Conservation (phyloP, 1,284 basidiomycete genomes). For the Inonotus obliquus region DNA sequence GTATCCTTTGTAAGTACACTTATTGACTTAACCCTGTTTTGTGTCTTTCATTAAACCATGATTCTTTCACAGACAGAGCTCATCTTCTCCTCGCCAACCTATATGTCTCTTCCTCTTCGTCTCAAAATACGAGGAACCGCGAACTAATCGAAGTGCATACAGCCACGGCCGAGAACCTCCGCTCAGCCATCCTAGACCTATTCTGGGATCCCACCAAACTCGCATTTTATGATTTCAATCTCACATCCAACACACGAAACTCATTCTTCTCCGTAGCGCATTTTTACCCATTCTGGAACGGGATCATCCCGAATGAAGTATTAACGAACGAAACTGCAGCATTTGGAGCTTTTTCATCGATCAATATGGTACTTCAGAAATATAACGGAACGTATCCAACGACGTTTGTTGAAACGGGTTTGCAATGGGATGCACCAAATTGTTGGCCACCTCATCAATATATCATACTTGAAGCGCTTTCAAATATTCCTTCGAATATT, state of each 20-base stretch:
- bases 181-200: constrained; percentile 76
- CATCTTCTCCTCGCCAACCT: constrained; percentile 60
- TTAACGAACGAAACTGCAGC: constrained; percentile 53
- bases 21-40: background rate
- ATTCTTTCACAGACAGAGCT: constrained; percentile 49
- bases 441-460: constrained; percentile 87
- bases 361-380: constrained; percentile 74
- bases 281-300: constrained; percentile 86
- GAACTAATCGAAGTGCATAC: constrained; percentile 45
- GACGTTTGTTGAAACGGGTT: constrained; percentile 72
- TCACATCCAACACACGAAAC: constrained; percentile 59
- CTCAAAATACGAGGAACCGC: constrained; percentile 35
- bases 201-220: constrained; percentile 80
- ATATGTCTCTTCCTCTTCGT: constrained; percentile 40
- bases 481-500: constrained; percentile 65
- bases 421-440: constrained; percentile 83
- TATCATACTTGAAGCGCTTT: constrained; percentile 76
- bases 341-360: constrained; percentile 66
- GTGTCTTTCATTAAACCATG: background rate
- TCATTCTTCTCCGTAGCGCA: constrained; percentile 64
- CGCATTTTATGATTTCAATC: constrained; percentile 87
- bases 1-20: constrained; percentile 67
- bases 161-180: constrained; percentile 52
- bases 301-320: constrained; percentile 75
- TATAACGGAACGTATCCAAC: constrained; percentile 81